phyloP scores from a whole-genome alignment of 139 green algal genomes.

The Auxenochlorella protothecoides region DNA sequence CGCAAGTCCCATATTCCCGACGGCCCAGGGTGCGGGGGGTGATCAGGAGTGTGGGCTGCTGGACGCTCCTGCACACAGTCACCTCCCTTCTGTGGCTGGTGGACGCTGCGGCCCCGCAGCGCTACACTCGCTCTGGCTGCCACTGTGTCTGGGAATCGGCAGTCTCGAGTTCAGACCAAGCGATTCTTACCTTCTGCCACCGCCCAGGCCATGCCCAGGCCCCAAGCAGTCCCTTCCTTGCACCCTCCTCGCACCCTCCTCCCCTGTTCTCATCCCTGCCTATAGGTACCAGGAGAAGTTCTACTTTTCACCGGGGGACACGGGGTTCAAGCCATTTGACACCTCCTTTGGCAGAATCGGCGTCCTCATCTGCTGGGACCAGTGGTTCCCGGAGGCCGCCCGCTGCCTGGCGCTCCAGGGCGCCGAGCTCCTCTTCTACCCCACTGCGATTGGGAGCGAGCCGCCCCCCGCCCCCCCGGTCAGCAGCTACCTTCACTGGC shows the following conservation, averaged over 20 bases:
- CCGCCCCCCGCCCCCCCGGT: constrained; percentile 32
- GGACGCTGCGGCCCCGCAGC: too few relatives aligned
- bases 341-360: constrained; percentile 44
- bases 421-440: constrained; percentile 62
- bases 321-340: constrained; percentile 52
- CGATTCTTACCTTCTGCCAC: too few relatives aligned
- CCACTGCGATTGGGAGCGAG: constrained; percentile 60
- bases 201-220: too few relatives aligned
- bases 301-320: constrained; percentile 67
- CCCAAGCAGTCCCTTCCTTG: too few relatives aligned
- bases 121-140: too few relatives aligned
- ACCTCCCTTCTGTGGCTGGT: too few relatives aligned
- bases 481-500: constrained; percentile 54
- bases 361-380: constrained; percentile 56
- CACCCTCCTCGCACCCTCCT: too few relatives aligned
- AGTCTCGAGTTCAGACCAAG: too few relatives aligned
- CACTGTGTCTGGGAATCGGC: too few relatives aligned
- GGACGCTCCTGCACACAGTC: too few relatives aligned
- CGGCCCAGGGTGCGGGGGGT: constrained; percentile 38
- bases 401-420: constrained; percentile 44
- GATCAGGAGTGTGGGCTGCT: not conserved
- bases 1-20: constrained; percentile 69
- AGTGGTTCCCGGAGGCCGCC: constrained; percentile 62
- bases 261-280: not conserved
- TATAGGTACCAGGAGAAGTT: constrained; percentile 63